Percentiles rank a stretch among this genome's conserved stretches.
These are phyloP conservation scores for Boletus rufocinnamomeus DNA, from an alignment of 768 basidiomycete species.

Conservation along the genomic window DNA sequence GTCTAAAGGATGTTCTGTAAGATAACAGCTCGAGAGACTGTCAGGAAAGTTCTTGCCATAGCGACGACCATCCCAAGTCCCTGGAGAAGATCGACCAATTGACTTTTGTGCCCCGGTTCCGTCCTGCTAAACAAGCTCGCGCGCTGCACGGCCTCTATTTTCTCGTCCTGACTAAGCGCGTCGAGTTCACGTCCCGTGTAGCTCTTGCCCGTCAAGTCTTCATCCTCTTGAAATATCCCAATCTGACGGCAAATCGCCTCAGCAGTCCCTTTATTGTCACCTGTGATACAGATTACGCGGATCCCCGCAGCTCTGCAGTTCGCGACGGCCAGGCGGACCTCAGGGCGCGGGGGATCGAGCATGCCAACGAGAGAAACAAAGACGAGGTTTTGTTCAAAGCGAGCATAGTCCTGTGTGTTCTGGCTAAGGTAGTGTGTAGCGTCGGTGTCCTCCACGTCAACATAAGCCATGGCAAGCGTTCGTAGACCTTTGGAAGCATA, in stretches of 20 bases:
- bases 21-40: conserved; percentile 11
- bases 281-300: conserved; percentile 95
- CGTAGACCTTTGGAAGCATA: conserved; percentile 86
- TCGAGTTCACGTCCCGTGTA: conserved; percentile 95
- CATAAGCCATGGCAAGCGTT: conserved; percentile 89
- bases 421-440: conserved; percentile 80
- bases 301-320: conserved; percentile 94
- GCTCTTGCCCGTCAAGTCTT: conserved; percentile 92
- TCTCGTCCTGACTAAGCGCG: conserved; percentile 74
- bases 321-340: conserved; percentile 82
- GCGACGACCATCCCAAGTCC: conserved; percentile 91
- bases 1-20: conserved; percentile 52
- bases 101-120: conserved; percentile 92
- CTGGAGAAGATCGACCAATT: conserved; percentile 93
- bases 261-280: conserved; percentile 96
- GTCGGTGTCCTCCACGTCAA: conserved; percentile 74
- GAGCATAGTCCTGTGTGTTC: conserved; percentile 76
- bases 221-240: conserved; percentile 85
- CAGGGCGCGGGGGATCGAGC: conserved; percentile 96
- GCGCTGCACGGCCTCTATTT: conserved; percentile 81
- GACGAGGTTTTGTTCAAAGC: conserved; percentile 88
- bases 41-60: conserved; percentile 59
- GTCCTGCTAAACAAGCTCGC: conserved; percentile 92
- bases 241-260: conserved; percentile 97
- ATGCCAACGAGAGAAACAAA: conserved; percentile 97